These are phyloP conservation scores for Trichoderma arundinaceum DNA, from an alignment of 2,329 filamentous ascomycete species.

Conservation along the genomic window DNA sequence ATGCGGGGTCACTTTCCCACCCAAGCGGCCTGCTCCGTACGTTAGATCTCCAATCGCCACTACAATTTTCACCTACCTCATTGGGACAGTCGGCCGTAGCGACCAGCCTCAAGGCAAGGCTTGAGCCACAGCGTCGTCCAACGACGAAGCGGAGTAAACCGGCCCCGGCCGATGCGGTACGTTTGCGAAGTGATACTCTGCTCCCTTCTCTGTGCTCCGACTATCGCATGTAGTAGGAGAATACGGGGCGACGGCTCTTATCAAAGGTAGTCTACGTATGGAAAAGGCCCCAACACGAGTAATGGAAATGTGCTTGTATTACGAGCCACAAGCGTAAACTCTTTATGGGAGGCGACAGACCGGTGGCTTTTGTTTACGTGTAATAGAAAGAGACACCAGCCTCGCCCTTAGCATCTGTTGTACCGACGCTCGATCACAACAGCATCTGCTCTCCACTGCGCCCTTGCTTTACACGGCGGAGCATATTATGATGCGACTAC, in stretches of 20 bases:
- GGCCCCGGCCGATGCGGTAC: neutral
- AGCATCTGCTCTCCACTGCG: neutral
- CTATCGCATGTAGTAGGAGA: neutral
- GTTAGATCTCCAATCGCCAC: conserved; percentile 23
- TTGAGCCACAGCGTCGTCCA: neutral
- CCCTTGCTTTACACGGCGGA: neutral
- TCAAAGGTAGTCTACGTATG: neutral
- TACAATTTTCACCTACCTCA: conserved; percentile 17
- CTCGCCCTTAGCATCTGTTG: neutral
- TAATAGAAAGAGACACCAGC: neutral
- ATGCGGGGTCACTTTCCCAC: conserved; percentile 9
- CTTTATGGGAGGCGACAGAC: neutral
- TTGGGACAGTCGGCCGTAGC: conserved; percentile 22
- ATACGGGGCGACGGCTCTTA: neutral
- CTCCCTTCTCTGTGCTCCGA: neutral
- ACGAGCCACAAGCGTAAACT: neutral
- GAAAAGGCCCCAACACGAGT: neutral
- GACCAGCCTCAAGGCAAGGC: neutral
- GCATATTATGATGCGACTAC: neutral
- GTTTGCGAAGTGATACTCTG: neutral
- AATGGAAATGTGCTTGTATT: neutral
- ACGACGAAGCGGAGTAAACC: conserved; percentile 3
- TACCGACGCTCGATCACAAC: neutral
- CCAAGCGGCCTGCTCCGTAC: neutral
- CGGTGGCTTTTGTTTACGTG: neutral